These are phyloP conservation scores for Calonectria pseudoreteaudii DNA, from an alignment of 2,329 filamentous ascomycete genomes.

Conservation along the genomic window DNA sequence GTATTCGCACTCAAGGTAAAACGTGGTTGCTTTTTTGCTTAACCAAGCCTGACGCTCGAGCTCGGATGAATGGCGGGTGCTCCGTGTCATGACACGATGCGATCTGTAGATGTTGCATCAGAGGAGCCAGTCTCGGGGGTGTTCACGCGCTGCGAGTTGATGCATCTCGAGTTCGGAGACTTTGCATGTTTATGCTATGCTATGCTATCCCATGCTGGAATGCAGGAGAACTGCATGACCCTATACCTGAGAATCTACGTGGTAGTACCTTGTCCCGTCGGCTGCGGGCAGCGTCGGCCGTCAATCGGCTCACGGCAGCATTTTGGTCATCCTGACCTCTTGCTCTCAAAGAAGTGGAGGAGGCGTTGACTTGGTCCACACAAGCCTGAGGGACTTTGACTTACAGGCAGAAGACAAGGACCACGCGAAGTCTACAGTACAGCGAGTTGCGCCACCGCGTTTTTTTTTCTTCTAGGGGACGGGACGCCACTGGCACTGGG, in stretches of 20 bases:
- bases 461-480: neutral
- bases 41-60: neutral
- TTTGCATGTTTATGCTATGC: neutral
- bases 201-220: neutral
- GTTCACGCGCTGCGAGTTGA: neutral
- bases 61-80: neutral
- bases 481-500: neutral
- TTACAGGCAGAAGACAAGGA: neutral
- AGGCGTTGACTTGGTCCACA: neutral
- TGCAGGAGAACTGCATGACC: conserved; percentile 11
- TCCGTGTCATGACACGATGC: neutral
- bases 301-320: neutral
- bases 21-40: neutral
- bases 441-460: conserved; percentile 7
- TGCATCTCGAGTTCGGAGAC: neutral
- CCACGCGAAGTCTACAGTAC: neutral
- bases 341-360: neutral
- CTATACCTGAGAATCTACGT: neutral
- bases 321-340: neutral
- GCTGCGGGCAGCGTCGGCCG: neutral
- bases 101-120: conserved; percentile 4
- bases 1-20: neutral
- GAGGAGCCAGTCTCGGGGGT: neutral
- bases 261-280: neutral
- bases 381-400: neutral